phyloP scores from a whole-genome alignment of 2,329 filamentous ascomycete species.

The Ophiocordyceps unilateralis region DNA sequence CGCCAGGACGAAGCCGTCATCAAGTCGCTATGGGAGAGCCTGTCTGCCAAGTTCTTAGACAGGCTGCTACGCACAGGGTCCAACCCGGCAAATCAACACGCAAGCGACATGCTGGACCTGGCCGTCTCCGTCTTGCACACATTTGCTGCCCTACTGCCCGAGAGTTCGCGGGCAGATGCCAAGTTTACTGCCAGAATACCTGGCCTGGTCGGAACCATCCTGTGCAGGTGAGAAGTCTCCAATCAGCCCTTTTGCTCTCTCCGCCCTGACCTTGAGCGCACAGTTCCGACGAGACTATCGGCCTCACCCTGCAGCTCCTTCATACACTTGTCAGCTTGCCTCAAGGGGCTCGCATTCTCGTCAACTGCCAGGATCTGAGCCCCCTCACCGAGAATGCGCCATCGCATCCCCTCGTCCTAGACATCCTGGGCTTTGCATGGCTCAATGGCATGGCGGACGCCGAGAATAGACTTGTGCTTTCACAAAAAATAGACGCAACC shows the following conservation, averaged over 20 bases:
- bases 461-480: conserved; percentile 14
- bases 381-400: conserved; percentile 40
- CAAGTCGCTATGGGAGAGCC: conserved; percentile 36
- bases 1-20: conserved; percentile 28
- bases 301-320: conserved; percentile 38
- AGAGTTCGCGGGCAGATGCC: conserved; percentile 21
- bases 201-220: conserved; percentile 31
- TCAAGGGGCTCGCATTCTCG: conserved; percentile 30
- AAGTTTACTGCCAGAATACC: conserved; percentile 36
- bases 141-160: conserved; percentile 40
- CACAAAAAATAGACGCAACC: conserved; percentile 25
- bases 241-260: background rate
- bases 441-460: conserved; percentile 24
- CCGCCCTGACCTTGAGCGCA: background rate
- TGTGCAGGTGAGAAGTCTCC: conserved; percentile 28
- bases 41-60: conserved; percentile 47
- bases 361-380: conserved; percentile 31
- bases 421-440: conserved; percentile 40
- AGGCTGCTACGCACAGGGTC: conserved; percentile 40
- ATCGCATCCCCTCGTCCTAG: conserved; percentile 32
- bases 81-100: conserved; percentile 22
- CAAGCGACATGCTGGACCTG: conserved; percentile 44
- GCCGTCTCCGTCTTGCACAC: conserved; percentile 46
- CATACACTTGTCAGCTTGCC: conserved; percentile 34
- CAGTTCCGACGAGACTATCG: conserved; percentile 35